Percentiles rank a stretch among this genome's conserved stretches.
phyloP scores from a whole-genome alignment of 345 rosid species.

The Reutealis trisperma region DNA sequence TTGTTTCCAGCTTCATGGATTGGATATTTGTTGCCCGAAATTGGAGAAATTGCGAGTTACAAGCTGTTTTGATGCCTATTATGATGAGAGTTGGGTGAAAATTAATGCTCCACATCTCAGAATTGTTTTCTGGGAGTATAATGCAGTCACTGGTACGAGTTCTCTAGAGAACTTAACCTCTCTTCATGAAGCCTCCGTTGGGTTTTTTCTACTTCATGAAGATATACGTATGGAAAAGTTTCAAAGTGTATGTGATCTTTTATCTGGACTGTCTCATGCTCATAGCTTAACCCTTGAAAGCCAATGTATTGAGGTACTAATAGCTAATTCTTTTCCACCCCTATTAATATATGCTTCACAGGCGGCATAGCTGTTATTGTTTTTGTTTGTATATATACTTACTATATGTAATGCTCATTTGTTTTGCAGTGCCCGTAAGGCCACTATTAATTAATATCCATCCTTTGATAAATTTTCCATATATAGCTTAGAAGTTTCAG shows the following conservation, averaged over 20 bases:
- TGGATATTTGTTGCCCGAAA: conserved; percentile 51
- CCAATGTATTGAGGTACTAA: conserved; percentile 66
- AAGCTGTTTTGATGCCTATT: conserved; percentile 53
- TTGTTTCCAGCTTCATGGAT: conserved; percentile 48
- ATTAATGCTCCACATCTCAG: conserved; percentile 52
- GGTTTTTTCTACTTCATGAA: conserved; percentile 39
- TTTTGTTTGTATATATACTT: no score
- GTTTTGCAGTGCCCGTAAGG: no score
- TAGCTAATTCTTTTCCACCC: background rate
- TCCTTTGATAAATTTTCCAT: no score
- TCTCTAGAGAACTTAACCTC: conserved; percentile 45
- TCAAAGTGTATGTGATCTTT: conserved; percentile 46
- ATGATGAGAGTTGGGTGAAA: conserved; percentile 49
- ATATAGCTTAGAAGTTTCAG: no score
- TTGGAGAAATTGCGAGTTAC: conserved; percentile 54
- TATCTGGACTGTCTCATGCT: conserved; percentile 50
- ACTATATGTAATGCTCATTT: no score
- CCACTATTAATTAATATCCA: no score
- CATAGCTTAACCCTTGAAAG: conserved; percentile 50
- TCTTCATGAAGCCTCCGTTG: conserved; percentile 50
- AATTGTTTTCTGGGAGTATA: conserved; percentile 52
- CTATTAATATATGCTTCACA: background rate
- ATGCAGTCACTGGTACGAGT: conserved; percentile 40
- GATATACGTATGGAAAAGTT: conserved; percentile 36
- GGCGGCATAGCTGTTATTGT: no score